Evolutionary conservation across 1,284 basidiomycete species (phyloP).

Genomic region (Austroboletus rostrupii): DNA sequence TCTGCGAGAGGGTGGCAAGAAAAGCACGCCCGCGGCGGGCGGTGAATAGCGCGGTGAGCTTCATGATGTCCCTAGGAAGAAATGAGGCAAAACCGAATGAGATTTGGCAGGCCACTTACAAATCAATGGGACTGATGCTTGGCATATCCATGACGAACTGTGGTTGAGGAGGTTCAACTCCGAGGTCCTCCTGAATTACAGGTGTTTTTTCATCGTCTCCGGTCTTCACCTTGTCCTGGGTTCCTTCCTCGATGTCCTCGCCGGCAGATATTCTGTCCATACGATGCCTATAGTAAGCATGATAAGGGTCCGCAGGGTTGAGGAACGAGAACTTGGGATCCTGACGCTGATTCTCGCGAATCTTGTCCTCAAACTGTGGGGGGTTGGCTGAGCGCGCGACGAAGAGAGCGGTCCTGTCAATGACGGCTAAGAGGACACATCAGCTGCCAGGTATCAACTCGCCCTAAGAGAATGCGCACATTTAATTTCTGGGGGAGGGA

Average conservation of each 20-base stretch:
- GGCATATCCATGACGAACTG: constrained; percentile 90
- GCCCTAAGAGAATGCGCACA: constrained; percentile 45
- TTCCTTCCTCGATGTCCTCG: constrained; percentile 63
- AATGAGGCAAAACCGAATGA: constrained; percentile 15
- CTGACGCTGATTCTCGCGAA: constrained; percentile 88
- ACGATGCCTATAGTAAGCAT: constrained; percentile 92
- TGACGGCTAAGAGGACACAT: constrained; percentile 62
- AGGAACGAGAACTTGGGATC: constrained; percentile 98
- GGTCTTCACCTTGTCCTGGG: constrained; percentile 43
- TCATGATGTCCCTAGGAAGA: constrained; percentile 73
- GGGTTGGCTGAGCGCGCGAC: constrained; percentile 91
- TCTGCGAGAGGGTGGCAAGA: constrained; percentile 78
- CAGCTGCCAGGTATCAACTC: constrained; percentile 3
- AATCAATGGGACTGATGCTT: constrained; percentile 84
- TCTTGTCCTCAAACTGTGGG: constrained; percentile 89
- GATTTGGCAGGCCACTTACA: constrained; percentile 53
- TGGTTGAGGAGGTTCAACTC: constrained; percentile 77
- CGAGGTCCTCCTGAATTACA: constrained; percentile 47
- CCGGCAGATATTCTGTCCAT: constrained; percentile 75
- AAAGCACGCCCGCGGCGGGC: constrained; percentile 89
- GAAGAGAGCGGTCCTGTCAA: constrained; percentile 94
- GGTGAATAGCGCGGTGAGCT: constrained; percentile 93
- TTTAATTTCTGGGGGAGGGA: constrained; percentile 91
- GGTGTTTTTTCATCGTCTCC: constrained; percentile 35
- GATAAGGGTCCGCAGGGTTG: constrained; percentile 91